Evolutionary conservation across 2,329 filamentous ascomycete species (phyloP).

Genomic region (Bipolaris bicolor): DNA sequence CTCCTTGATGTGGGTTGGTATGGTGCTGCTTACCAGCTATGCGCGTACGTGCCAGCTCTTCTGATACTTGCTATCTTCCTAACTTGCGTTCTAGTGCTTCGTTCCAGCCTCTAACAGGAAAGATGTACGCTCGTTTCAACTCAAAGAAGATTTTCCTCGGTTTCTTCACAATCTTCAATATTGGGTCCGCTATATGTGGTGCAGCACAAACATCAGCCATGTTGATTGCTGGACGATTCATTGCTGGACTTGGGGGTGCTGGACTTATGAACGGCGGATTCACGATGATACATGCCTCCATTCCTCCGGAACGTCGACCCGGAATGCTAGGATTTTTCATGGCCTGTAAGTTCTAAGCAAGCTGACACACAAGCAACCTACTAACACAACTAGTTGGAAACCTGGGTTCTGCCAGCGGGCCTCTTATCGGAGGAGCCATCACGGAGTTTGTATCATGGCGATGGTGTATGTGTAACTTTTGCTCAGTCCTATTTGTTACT

Average conservation of each 20-base stretch:
- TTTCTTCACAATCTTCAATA: conserved; percentile 17
- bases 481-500: background rate
- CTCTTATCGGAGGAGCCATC: conserved; percentile 57
- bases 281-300: conserved; percentile 31
- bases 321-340: conserved; percentile 51
- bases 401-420: conserved; percentile 51
- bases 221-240: conserved; percentile 21
- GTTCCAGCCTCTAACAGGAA: conserved; percentile 21
- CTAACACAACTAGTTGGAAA: background rate
- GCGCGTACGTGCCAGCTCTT: background rate
- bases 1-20: conserved; percentile 1
- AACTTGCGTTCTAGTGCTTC: background rate
- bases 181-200: conserved; percentile 24
- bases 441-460: conserved; percentile 53
- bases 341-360: background rate
- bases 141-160: conserved; percentile 3
- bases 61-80: background rate
- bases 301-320: conserved; percentile 51
- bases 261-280: conserved; percentile 47
- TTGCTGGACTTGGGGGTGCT: conserved; percentile 22
- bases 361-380: background rate
- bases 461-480: conserved; percentile 45
- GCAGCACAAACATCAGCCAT: conserved; percentile 18
- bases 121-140: conserved; percentile 20
- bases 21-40: background rate